Evolutionary conservation across 2,329 filamentous ascomycete genomes (phyloP).

Genomic region (Hymenoscyphus albidus): DNA sequence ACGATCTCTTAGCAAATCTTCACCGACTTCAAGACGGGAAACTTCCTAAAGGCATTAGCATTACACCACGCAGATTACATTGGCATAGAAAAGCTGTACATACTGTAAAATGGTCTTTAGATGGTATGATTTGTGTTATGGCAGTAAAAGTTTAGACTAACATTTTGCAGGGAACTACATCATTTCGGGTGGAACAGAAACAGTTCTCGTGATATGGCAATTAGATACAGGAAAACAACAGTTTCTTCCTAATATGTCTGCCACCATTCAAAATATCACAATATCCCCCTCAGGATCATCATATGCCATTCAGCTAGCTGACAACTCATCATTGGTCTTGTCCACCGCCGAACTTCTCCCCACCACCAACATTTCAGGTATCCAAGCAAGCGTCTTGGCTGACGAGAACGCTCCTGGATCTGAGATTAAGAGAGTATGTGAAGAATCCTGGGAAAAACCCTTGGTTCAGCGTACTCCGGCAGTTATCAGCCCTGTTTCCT

Average conservation of each 20-base stretch:
- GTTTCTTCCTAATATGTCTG: conserved; percentile 84
- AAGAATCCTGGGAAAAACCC: conserved; percentile 27
- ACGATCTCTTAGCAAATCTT: conserved; percentile 61
- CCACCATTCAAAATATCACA: conserved; percentile 77
- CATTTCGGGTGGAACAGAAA: conserved; percentile 88
- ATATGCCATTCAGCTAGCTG: conserved; percentile 80
- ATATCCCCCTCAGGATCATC: conserved; percentile 76
- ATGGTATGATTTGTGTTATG: conserved; percentile 56
- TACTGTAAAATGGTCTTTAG: conserved; percentile 83
- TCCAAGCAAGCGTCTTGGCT: conserved; percentile 62
- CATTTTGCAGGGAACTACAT: conserved; percentile 72
- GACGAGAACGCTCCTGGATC: conserved; percentile 49
- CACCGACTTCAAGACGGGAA: conserved; percentile 39
- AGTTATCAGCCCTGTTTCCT: conserved; percentile 56
- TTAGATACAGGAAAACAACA: conserved; percentile 79
- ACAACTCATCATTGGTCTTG: conserved; percentile 87
- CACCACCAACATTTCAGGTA: conserved; percentile 75
- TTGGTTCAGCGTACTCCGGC: conserved; percentile 48
- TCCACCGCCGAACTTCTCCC: conserved; percentile 88
- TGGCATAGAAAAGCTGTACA: conserved; percentile 88
- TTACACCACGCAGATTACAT: conserved; percentile 65
- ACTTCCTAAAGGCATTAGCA: conserved; percentile 32
- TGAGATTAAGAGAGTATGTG: conserved; percentile 46
- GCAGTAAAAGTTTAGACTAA: conserved; percentile 31
- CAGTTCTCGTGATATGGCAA: conserved; percentile 88